Evolutionary conservation across 2,329 filamentous ascomycete genomes (phyloP), one percentile per base, ranked within the genome.

Genomic region (Emericellopsis atlantica): DNA sequence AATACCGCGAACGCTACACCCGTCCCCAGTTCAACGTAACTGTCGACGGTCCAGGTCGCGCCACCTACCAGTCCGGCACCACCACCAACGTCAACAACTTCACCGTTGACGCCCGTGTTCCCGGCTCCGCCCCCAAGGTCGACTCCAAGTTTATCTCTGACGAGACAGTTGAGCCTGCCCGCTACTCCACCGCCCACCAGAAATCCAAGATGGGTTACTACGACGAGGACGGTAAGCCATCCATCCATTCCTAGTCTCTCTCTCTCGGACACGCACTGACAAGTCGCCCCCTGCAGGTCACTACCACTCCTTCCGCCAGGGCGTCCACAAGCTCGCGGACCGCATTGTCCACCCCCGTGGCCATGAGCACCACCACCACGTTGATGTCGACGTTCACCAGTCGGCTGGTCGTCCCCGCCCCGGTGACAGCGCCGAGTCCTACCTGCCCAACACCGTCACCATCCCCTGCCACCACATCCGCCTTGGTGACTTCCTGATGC

Each of bases 381-480:
- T 63, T 48, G 66, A 72, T 53, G 56, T 60, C 49, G 65, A 70
- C 58, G 51, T 49, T 43, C 57, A 54, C 44, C 44, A 39, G 14
- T 44, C 46, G 36, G 50, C 49, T 47, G 44, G 55, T 49, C 51
- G 53, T 39, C 48, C 51, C 45, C 49, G 54, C 43, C 42, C 44
- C 42, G 49, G 47, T 40, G 51, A 51, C 43, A 45, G 56, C 39
- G 51, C 54, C 45, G 58, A 54, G 44, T 50, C 55, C 38, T 58
- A 59, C 49, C 53, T 69, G 45, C 74, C 81, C 61, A 89, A 92
- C 76, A 94, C 87, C 55, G 89, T 96, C 65, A 90, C 89, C 62
- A 95, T 98, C 67, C 92, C 93, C 51, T 95, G 88, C 83, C 87
- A 98, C 80, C 93, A 96, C 77, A 90, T 98, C 72, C 92, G 92